Evolutionary conservation across 768 basidiomycete species (phyloP), one percentile per base, ranked within the genome.

Genomic region (Chalciporus pseudorubinellus): DNA sequence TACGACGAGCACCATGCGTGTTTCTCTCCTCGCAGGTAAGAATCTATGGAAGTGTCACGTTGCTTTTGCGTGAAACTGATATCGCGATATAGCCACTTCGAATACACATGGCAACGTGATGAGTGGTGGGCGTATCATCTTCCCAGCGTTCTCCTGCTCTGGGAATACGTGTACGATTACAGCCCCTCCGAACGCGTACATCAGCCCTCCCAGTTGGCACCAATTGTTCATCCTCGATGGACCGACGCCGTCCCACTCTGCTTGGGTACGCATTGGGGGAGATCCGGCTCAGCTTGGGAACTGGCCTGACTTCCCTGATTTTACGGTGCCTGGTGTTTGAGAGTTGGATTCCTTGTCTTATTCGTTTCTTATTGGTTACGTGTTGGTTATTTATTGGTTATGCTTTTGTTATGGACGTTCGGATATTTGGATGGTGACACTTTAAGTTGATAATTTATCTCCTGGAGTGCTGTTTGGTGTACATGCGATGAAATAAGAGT

Each of bases 21-120:
- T 83, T 31, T 91, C 82, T 16, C 85, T 85, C 52, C 70, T 85
- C 51, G 87, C 76, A 59, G 87, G 83, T 83, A 52, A 16, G 81
- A 28, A 1, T n/a, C n/a, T n/a, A n/a, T n/a, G n/a, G n/a, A n/a
- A n/a, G n/a, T n/a, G 44, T 12, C 0, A 29, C 16, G 28, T 4
- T 10, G 8, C 16, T 16, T n/a, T 43, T 49, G 8, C 42, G 20
- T 59, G 39, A 58, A 60, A 13, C 47, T 40, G 29, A 51, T 47
- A 3, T 9, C 13, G 10, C 10, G 14, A 43, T 20, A 24, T 50
- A 84, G 87, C 86, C 3, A 79, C 80, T 0, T 88, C 88, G 22
- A 87, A 84, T 50, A 88, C 86, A 0, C 87, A 89, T 61, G 88
- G 87, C 11, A 90, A 89, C 58, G 70, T 81, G 0, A 89, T 90